Base-by-base conservation (phyloP, 148 eudicot species). In the Camellia granthamiana region DNA sequence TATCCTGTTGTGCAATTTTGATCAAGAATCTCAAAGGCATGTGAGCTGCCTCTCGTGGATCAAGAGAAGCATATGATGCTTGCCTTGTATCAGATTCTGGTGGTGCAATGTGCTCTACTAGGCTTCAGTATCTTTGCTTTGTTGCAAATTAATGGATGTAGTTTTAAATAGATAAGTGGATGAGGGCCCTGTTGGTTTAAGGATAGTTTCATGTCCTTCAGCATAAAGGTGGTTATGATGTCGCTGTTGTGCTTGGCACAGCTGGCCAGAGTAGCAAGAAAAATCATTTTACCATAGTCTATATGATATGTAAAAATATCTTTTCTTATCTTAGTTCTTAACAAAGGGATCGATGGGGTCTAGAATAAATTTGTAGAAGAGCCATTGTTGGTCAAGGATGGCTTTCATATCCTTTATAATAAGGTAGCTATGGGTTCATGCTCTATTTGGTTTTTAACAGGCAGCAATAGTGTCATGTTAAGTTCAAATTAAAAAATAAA, bases 51-150 rank as follows among this genome's bases (percentile, higher is more conserved):
- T 73, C 0, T 7, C 2, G 64, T 74, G 64, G 77, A 47, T 41
- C 77, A 56, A 38, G 16, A 74, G 47, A 74, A 54, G 77, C 47
- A 56, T 15, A n/a, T 16, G 55, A 55, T 74, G 63, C 62, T 15
- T 52, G 1, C 14, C 8, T 23, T 54, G 42, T 54, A 6, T 74
- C 47, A 74, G 46, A 74, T 74, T 42, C 49, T 58, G 38, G 49
- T 56, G 47, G 63, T 74, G 13, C 51, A 38, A 74, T 56, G 51
- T 18, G 30, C 12, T 16, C 6, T 69, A 30, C 5, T 73, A 30
- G 76, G 43, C 14, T 54, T 2, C 9, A 14, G 3, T 52, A 54
- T 54, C 12, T 16, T 54, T 54, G n/a, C 61, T 55, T 52, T 73
- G 46, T 54, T 30, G 62, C 76, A 54, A 52, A 38, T n/a, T 14